phyloP scores from a whole-genome alignment of 1,284 basidiomycete genomes.

The Ceratobasidium sp. region DNA sequence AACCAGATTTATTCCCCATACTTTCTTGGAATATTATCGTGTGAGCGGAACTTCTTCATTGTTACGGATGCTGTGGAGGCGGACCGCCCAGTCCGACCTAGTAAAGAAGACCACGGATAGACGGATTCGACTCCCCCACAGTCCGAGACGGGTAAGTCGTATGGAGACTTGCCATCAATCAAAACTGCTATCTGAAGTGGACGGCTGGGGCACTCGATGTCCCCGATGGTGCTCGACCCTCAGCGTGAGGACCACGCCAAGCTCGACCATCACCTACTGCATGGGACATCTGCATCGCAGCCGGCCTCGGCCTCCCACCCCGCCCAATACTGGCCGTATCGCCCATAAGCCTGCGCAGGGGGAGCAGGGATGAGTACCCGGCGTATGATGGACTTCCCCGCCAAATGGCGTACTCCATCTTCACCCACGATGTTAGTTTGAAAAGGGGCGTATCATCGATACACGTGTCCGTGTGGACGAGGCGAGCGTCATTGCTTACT shows the following conservation, averaged over 20 bases:
- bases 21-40: too few species aligned
- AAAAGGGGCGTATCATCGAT: constrained; percentile 40
- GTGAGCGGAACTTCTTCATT: too few species aligned
- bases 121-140: neutral
- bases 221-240: constrained; percentile 9
- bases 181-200: constrained; percentile 6
- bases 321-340: neutral
- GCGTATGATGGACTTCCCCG: neutral
- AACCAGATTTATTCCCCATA: neutral
- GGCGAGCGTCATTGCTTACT: too few species aligned
- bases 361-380: too few species aligned
- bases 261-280: neutral
- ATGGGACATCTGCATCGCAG: neutral
- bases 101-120: constrained; percentile 1
- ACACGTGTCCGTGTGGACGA: constrained; percentile 24
- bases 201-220: neutral
- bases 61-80: too few species aligned
- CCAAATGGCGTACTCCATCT: neutral
- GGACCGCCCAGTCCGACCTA: too few species aligned
- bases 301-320: neutral
- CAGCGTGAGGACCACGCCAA: constrained; percentile 29
- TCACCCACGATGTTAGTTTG: neutral
- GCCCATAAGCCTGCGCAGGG: too few species aligned
- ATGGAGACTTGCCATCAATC: neutral
- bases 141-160: neutral